Conservation (phyloP, 768 basidiomycete genomes). For the Coprinopsis sp. region DNA sequence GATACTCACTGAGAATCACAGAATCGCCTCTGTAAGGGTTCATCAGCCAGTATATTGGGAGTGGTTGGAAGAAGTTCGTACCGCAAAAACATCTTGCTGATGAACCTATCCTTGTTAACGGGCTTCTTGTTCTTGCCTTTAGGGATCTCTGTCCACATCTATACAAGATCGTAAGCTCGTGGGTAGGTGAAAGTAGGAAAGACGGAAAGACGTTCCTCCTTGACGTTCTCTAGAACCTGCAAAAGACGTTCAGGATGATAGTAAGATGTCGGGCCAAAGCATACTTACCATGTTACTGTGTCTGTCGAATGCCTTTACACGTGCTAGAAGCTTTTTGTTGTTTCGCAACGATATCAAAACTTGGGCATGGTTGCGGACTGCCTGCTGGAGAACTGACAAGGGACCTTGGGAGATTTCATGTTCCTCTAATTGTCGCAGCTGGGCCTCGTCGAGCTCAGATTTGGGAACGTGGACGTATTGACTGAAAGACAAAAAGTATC, state of each 20-base stretch:
- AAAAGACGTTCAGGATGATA: conserved; percentile 3
- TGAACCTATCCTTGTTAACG: conserved; percentile 98
- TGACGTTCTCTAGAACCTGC: conserved; percentile 95
- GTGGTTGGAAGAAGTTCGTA: conserved; percentile 27
- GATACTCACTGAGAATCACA: conserved; percentile 84
- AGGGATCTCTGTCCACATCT: conserved; percentile 99
- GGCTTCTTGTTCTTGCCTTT: conserved; percentile 99
- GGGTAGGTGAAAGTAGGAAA: neutral
- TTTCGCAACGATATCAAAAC: conserved; percentile 95
- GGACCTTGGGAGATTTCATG: conserved; percentile 99
- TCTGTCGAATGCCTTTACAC: conserved; percentile 97
- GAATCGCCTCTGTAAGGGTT: conserved; percentile 75
- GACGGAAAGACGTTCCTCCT: conserved; percentile 59
- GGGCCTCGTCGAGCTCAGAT: conserved; percentile 95
- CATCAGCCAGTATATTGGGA: conserved; percentile 6
- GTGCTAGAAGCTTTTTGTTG: conserved; percentile 94
- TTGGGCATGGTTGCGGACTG: conserved; percentile 96
- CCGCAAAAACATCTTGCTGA: conserved; percentile 99
- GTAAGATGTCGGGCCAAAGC: conserved; percentile 6
- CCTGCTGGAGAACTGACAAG: conserved; percentile 91
- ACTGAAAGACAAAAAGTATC: conserved; percentile 43
- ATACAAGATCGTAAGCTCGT: neutral
- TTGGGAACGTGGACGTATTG: conserved; percentile 97
- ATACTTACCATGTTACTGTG: conserved; percentile 93
- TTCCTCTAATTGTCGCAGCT: conserved; percentile 93